Conservation (phyloP, 176 grass and related monocot genomes). For the Ensete glaucum region DNA sequence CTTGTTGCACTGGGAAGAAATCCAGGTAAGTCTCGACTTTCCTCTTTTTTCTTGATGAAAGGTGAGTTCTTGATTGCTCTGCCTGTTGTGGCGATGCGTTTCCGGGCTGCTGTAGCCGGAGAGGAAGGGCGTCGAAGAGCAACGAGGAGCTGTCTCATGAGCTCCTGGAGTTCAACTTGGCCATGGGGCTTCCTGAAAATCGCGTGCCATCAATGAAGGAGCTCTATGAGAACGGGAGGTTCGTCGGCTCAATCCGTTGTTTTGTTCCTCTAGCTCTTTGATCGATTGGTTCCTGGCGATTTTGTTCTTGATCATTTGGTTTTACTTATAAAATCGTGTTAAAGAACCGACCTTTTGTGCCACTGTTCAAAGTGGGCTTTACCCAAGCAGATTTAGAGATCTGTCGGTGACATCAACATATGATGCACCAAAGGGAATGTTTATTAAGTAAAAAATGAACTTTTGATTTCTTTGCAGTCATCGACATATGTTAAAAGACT, state of each 20-base stretch:
- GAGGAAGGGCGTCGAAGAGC: conserved; percentile 27
- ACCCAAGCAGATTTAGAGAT: too few species aligned
- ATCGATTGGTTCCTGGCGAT: neutral
- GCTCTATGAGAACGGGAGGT: conserved; percentile 32
- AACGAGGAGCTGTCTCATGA: conserved; percentile 23
- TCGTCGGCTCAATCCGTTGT: neutral
- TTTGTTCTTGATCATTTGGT: too few species aligned
- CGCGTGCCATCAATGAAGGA: conserved; percentile 25
- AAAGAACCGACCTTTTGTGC: too few species aligned
- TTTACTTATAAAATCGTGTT: too few species aligned
- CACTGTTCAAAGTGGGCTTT: too few species aligned
- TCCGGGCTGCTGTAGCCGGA: conserved; percentile 7
- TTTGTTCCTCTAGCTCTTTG: neutral
- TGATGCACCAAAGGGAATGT: too few species aligned
- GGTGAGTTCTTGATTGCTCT: neutral
- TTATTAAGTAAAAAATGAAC: too few species aligned
- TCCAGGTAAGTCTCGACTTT: neutral
- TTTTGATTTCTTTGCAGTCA: too few species aligned
- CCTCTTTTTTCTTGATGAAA: neutral
- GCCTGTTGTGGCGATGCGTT: neutral
- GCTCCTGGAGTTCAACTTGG: conserved; percentile 25
- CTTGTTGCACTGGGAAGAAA: neutral
- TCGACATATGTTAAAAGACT: too few species aligned
- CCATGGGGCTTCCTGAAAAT: conserved; percentile 28
- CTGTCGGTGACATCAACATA: too few species aligned